phyloP scores from a whole-genome alignment of 805 yeast species.

The Pichia kluyveri region DNA sequence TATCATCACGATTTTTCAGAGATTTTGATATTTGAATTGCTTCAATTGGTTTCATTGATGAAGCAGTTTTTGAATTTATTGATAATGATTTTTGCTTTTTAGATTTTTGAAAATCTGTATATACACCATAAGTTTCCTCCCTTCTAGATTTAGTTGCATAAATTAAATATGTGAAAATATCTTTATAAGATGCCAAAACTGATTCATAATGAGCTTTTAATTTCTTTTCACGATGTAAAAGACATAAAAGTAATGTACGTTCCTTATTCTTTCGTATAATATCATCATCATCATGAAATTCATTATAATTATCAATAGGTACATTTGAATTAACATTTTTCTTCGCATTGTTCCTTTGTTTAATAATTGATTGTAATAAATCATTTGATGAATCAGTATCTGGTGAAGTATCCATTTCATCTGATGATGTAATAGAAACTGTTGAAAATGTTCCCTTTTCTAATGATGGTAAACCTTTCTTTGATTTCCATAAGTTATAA shows the following conservation, averaged over 20 bases:
- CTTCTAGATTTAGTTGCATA: not conserved
- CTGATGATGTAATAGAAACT: not conserved
- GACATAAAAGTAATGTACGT: not conserved
- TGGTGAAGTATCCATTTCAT: too few species aligned
- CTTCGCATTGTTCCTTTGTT: constrained; percentile 1
- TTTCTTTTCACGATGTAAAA: not conserved
- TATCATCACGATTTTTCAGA: not conserved
- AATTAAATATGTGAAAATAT: not conserved
- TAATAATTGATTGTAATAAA: not conserved
- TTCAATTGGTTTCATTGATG: not conserved
- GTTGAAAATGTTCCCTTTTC: not conserved
- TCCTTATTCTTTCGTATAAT: not conserved
- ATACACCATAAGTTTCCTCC: not conserved
- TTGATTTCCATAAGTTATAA: constrained; percentile 1
- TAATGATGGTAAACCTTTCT: not conserved
- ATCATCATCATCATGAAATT: not conserved
- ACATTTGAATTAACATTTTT: not conserved
- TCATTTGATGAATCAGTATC: not conserved
- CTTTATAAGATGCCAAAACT: not conserved
- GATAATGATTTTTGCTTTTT: too few species aligned
- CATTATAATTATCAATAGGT: too few species aligned
- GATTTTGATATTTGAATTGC: constrained; percentile 1
- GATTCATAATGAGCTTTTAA: not conserved
- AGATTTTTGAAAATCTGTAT: not conserved
- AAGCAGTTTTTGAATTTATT: too few species aligned